Evolutionary conservation across 495 filamentous ascomycete genomes (phyloP).

Genomic region (Tuber magnatum): DNA sequence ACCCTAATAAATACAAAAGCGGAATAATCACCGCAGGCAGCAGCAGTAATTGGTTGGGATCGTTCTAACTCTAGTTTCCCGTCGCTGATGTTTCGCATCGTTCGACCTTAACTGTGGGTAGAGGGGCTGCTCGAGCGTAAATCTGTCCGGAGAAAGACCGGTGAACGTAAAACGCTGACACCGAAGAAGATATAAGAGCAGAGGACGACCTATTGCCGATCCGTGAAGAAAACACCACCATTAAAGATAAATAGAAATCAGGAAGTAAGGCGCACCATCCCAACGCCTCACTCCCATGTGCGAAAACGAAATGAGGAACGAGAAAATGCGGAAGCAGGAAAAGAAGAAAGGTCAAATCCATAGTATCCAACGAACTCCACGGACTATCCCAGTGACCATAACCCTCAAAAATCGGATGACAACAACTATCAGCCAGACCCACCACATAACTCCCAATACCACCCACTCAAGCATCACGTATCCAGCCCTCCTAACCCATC

Average conservation of each 20-base stretch:
- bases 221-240: background rate
- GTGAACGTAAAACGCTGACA: background rate
- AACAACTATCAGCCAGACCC: conserved; percentile 47
- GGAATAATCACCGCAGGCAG: background rate
- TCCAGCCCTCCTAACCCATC: conserved; percentile 40
- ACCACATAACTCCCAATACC: conserved; percentile 48
- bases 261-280: background rate
- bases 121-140: background rate
- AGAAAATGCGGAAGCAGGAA: conserved; percentile 4
- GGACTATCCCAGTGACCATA: conserved; percentile 19
- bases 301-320: conserved; percentile 5
- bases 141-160: background rate
- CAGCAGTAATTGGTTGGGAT: background rate
- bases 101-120: background rate
- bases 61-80: background rate
- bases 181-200: conserved; percentile 5
- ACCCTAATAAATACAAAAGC: background rate
- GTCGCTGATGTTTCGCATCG: background rate
- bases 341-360: conserved; percentile 41
- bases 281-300: conserved; percentile 13
- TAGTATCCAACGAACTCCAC: conserved; percentile 39
- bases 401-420: conserved; percentile 40
- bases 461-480: conserved; percentile 46
- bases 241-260: conserved; percentile 3
- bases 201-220: background rate